A percentile compares a stretch with the other conserved stretches of the same genome.
These are phyloP conservation scores for Infundibulicybe gibba DNA, from an alignment of 768 basidiomycete species.

Conservation along the genomic window DNA sequence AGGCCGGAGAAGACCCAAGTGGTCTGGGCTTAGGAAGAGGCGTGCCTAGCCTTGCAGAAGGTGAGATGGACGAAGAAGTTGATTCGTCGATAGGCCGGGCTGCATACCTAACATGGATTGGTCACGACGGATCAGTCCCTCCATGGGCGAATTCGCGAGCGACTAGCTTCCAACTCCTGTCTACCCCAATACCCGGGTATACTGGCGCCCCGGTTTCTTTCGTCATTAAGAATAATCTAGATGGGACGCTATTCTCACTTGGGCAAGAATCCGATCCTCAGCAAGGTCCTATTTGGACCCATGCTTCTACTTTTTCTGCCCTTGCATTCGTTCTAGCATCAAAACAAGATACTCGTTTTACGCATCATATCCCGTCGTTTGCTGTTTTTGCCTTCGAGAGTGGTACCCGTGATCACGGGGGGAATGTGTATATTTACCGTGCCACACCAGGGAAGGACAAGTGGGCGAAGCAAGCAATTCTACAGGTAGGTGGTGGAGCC, in stretches of 20 bases:
- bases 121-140: slow-evolving; percentile 41
- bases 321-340: slow-evolving; percentile 92
- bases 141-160: slow-evolving; percentile 34
- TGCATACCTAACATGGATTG: slow-evolving; percentile 67
- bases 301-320: slow-evolving; percentile 82
- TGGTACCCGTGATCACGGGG: slow-evolving; percentile 60
- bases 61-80: slow-evolving; percentile 90
- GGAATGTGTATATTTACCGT: slow-evolving; percentile 87
- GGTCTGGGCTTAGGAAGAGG: slow-evolving; percentile 64
- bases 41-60: slow-evolving; percentile 78
- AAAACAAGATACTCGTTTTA: slow-evolving; percentile 87
- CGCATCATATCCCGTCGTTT: slow-evolving; percentile 58
- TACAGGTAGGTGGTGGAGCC: slow-evolving; percentile 67
- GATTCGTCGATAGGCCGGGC: slow-evolving; percentile 70
- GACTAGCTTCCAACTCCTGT: slow-evolving; percentile 53
- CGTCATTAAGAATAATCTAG: slow-evolving; percentile 68
- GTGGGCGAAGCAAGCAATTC: slow-evolving; percentile 77
- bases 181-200: slow-evolving; percentile 64
- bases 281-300: slow-evolving; percentile 52
- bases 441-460: slow-evolving; percentile 44
- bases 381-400: slow-evolving; percentile 83
- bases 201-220: slow-evolving; percentile 34
- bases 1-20: slow-evolving; percentile 53
- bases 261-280: slow-evolving; percentile 21
- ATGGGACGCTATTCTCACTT: slow-evolving; percentile 63